phyloP scores from a whole-genome alignment of 163 green algal species.

The Volvox carteri region DNA sequence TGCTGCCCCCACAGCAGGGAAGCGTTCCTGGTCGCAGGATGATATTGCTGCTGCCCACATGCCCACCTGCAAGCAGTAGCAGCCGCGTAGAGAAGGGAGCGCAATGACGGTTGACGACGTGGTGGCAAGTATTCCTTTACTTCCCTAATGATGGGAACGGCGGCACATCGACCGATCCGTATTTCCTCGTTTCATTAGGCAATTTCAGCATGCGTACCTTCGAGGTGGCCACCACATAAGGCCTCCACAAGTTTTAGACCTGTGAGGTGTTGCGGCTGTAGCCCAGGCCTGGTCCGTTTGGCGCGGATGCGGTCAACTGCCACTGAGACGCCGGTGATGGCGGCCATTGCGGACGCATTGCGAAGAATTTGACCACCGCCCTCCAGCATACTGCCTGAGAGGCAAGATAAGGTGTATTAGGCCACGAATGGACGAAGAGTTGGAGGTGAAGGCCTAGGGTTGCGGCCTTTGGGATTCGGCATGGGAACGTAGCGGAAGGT shows the following conservation, averaged over 20 bases:
- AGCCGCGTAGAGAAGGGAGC: background rate
- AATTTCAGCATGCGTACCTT: slow-evolving; percentile 61
- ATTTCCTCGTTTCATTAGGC: too few species aligned
- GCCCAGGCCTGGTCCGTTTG: slow-evolving; percentile 79
- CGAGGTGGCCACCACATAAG: slow-evolving; percentile 68
- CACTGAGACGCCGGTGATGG: slow-evolving; percentile 69
- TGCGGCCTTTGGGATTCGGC: background rate
- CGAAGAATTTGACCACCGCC: slow-evolving; percentile 91
- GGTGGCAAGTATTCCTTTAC: too few species aligned
- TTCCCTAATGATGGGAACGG: too few species aligned
- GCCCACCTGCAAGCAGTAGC: slow-evolving; percentile 15
- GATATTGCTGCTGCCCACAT: slow-evolving; percentile 70
- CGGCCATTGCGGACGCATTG: slow-evolving; percentile 77
- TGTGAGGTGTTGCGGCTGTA: slow-evolving; percentile 84
- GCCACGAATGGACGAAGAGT: background rate
- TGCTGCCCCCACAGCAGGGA: slow-evolving; percentile 38
- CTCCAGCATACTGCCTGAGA: slow-evolving; percentile 78
- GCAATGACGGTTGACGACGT: background rate
- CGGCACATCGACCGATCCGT: too few species aligned
- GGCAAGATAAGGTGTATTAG: too few species aligned
- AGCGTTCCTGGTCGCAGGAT: slow-evolving; percentile 63
- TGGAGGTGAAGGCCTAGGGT: background rate
- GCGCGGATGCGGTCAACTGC: slow-evolving; percentile 10
- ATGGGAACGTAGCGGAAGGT: background rate
- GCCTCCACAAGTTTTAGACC: slow-evolving; percentile 70